Conservation (phyloP, 139 green algal species). For the Micractinium sp. region DNA sequence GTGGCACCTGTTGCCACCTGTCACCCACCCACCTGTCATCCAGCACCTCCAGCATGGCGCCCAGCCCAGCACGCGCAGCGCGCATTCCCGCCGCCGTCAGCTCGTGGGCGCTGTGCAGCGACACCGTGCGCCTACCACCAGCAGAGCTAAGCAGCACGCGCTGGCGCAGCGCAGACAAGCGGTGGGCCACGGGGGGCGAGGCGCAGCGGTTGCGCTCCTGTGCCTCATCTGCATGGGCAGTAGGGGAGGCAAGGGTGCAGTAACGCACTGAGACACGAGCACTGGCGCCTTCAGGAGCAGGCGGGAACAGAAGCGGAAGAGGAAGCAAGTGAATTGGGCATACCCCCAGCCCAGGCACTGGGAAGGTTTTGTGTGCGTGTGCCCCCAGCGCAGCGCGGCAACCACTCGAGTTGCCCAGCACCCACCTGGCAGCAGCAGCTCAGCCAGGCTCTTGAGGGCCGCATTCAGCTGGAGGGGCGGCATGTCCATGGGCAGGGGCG, state of each 20-base stretch:
- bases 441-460: background rate
- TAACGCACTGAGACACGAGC: too few species aligned
- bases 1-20: background rate
- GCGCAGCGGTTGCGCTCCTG: background rate
- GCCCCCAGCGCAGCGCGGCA: too few species aligned
- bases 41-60: background rate
- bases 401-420: background rate
- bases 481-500: background rate
- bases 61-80: background rate
- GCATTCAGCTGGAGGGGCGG: background rate
- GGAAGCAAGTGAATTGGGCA: too few species aligned
- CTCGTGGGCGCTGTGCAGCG: background rate
- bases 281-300: too few species aligned
- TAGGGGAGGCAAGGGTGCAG: too few species aligned
- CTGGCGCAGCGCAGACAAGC: background rate
- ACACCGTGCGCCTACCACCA: background rate
- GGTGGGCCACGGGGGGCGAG: background rate
- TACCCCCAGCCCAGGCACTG: too few species aligned
- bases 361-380: too few species aligned
- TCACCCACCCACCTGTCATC: conserved; percentile 1
- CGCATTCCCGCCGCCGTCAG: background rate
- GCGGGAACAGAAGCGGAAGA: too few species aligned
- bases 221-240: conserved; percentile 1
- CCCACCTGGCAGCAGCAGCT: conserved; percentile 33
- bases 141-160: background rate